Conservation (phyloP, 805 yeast genomes). For the Yamadazyma kitorensis region DNA sequence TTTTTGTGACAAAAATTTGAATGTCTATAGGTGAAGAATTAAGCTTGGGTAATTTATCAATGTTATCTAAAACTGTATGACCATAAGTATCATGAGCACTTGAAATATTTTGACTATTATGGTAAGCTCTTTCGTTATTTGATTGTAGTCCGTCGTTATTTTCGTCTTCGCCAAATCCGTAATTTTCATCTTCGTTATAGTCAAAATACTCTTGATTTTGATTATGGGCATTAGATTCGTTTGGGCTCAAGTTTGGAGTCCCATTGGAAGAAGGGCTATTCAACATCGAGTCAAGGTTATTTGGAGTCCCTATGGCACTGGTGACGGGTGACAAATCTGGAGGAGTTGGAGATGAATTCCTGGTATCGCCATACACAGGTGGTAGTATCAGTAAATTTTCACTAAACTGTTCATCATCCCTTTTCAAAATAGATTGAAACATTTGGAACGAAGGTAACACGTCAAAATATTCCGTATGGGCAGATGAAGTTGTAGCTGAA, state of each 20-base stretch:
- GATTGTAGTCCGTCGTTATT: slow-evolving; percentile 9
- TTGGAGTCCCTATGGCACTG: neutral
- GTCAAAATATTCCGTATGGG: slow-evolving; percentile 46
- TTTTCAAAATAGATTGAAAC: slow-evolving; percentile 51
- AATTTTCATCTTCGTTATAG: slow-evolving; percentile 17
- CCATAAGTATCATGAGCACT: slow-evolving; percentile 28
- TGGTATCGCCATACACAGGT: slow-evolving; percentile 36
- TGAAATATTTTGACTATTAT: slow-evolving; percentile 8
- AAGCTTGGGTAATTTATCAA: slow-evolving; percentile 46
- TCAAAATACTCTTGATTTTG: slow-evolving; percentile 4
- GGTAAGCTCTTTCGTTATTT: neutral
- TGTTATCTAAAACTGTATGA: slow-evolving; percentile 49
- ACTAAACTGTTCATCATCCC: slow-evolving; percentile 39
- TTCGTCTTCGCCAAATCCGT: slow-evolving; percentile 16
- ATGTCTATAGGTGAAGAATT: slow-evolving; percentile 44
- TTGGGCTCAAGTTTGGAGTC: slow-evolving; percentile 4
- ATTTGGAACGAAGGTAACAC: slow-evolving; percentile 68
- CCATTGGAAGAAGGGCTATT: slow-evolving; percentile 3
- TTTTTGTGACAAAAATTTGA: slow-evolving; percentile 52
- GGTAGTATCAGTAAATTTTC: slow-evolving; percentile 32
- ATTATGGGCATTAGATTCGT: neutral
- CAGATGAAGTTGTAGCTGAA: slow-evolving; percentile 22
- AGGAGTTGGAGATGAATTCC: slow-evolving; percentile 27
- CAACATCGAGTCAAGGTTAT: slow-evolving; percentile 6
- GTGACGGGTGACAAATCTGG: slow-evolving; percentile 18